Evolutionary conservation across 1,284 basidiomycete species (phyloP), one percentile per base, ranked within the genome.

Genomic region (Stereum hirsutum): DNA sequence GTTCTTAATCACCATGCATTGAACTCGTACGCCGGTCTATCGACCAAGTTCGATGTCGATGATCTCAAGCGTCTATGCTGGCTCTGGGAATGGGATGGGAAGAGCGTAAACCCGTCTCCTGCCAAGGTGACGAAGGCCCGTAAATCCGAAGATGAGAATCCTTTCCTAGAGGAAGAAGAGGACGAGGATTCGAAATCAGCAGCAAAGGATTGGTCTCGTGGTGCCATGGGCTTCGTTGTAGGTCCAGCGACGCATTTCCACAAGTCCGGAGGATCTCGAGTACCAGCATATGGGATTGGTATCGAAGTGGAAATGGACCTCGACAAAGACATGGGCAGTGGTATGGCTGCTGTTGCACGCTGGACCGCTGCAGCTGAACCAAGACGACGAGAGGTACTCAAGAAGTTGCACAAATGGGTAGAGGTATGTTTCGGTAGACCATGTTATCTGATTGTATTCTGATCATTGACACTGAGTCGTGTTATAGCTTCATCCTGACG

Each of bases 21-120:
- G 25, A 68, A 69, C 41, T 77, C 79, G n/a, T 84, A 86, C 56
- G 57, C 74, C 23, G 84, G 81, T 11, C 64, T 88, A 33, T 65
- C 74, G 1, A 69, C 75, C 5, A 74, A 74, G 45, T 79, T 87
- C 49, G 70, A 75, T 23, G 48, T 76, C 19, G 74, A 81, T 41
- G 86, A 87, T 54, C 66, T 89, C 34, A 74, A 67, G 48, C 71
- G 81, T 45, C 67, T 89, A 11, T 89, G 87, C 59, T 89, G 87
- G 87, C 49, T 89, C n/a, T 89, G 87, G 85, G 86, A 89, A 56
- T 89, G 87, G 86, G 77, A 87, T 53, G 72, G 73, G 7, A 46
- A 52, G 7, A 34, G 32, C 11, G 23, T 45, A 3, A 39, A 50
- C 14, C 6, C 46, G 6, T n/a, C n/a, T n/a, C n/a, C n/a, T n/a